phyloP scores from a whole-genome alignment of 768 basidiomycete genomes.

The Lentinus brumalis region DNA sequence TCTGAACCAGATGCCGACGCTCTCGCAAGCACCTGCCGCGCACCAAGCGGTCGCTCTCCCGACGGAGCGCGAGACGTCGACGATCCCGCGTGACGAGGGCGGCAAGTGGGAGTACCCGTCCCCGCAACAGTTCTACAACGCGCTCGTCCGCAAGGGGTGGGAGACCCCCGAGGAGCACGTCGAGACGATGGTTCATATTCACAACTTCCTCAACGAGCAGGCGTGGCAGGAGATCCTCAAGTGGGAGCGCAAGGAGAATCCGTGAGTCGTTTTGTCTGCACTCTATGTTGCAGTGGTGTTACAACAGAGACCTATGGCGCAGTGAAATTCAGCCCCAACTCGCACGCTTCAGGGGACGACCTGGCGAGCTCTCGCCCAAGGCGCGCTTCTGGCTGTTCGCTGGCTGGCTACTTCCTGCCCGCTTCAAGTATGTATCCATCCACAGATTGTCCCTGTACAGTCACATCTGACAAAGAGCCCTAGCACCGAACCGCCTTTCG shows the following conservation, averaged over 20 bases:
- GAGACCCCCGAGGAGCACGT: slow-evolving; percentile 96
- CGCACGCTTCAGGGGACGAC: slow-evolving; percentile 84
- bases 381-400: slow-evolving; percentile 85
- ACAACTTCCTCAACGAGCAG: slow-evolving; percentile 96
- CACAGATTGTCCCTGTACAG: not conserved
- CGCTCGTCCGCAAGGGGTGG: slow-evolving; percentile 93
- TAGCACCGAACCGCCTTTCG: slow-evolving; percentile 92
- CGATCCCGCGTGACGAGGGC: slow-evolving; percentile 73
- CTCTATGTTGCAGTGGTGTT: not conserved
- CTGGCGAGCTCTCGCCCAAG: slow-evolving; percentile 93
- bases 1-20: slow-evolving; percentile 85
- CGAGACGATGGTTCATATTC: slow-evolving; percentile 97
- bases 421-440: slow-evolving; percentile 72
- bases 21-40: slow-evolving; percentile 67
- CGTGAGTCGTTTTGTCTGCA: slow-evolving; percentile 44
- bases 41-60: slow-evolving; percentile 64
- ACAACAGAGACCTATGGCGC: slow-evolving; percentile 2
- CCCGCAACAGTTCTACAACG: slow-evolving; percentile 98
- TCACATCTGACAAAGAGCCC: not conserved
- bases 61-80: slow-evolving; percentile 72
- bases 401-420: slow-evolving; percentile 85
- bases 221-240: slow-evolving; percentile 94
- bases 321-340: slow-evolving; percentile 75
- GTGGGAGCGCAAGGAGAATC: slow-evolving; percentile 79
- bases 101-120: slow-evolving; percentile 93